These are phyloP conservation scores for Aspergillus nanangensis DNA, from an alignment of 495 filamentous ascomycete genomes.

Conservation along the genomic window DNA sequence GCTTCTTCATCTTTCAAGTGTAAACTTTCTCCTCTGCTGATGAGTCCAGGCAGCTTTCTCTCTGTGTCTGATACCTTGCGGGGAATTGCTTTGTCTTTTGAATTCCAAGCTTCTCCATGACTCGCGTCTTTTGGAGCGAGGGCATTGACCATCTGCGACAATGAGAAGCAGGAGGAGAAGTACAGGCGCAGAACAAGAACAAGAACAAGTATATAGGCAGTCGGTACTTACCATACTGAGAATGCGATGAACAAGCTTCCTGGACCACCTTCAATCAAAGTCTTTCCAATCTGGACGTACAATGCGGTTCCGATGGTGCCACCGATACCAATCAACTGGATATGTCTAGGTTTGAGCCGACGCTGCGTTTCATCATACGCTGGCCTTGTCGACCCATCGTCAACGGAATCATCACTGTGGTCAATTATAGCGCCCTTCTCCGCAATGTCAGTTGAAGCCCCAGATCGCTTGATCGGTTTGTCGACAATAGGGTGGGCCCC, in stretches of 20 bases:
- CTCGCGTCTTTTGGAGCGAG: neutral
- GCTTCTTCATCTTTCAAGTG: too few relatives aligned
- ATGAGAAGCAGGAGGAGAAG: conserved; percentile 6
- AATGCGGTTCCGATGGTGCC: conserved; percentile 79
- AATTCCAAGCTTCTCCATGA: too few relatives aligned
- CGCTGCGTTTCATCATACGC: conserved; percentile 49
- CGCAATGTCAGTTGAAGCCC: conserved; percentile 4
- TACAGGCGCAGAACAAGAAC: conserved; percentile 1
- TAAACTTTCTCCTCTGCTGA: too few relatives aligned
- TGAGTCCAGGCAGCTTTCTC: neutral
- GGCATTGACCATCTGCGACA: neutral
- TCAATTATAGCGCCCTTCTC: conserved; percentile 17
- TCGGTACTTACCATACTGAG: conserved; percentile 28
- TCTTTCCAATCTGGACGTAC: conserved; percentile 69
- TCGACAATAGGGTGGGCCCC: conserved; percentile 10
- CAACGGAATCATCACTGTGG: conserved; percentile 19
- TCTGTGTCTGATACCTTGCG: neutral
- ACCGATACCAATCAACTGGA: conserved; percentile 72
- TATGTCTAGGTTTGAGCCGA: conserved; percentile 60
- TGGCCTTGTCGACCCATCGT: conserved; percentile 22
- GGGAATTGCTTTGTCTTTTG: neutral
- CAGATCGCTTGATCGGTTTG: conserved; percentile 7
- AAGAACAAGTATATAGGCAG: too few relatives aligned
- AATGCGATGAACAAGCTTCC: conserved; percentile 75
- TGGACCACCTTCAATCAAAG: conserved; percentile 67